phyloP scores from a whole-genome alignment of 75 land plant genomes.

The Picea sitchensis region DNA sequence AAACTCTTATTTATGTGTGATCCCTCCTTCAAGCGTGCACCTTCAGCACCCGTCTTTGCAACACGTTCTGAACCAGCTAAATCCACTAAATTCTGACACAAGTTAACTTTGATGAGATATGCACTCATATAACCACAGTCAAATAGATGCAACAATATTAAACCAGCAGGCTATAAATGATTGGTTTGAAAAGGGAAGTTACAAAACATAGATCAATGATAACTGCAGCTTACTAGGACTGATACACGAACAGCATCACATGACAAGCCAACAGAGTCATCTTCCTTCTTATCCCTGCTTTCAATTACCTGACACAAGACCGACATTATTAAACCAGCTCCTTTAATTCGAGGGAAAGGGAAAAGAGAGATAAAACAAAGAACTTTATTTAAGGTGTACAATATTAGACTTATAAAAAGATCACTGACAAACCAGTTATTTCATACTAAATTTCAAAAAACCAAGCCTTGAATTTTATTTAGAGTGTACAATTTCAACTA shows the following conservation, averaged over 20 bases:
- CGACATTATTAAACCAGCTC: constrained; percentile 1
- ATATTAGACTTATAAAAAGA: neutral
- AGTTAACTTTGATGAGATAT: neutral
- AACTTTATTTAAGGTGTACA: constrained; percentile 3
- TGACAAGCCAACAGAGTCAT: constrained; percentile 38
- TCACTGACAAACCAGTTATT: too few species aligned
- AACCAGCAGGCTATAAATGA: neutral
- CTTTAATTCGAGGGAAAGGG: neutral
- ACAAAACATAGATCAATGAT: neutral
- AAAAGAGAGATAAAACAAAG: constrained; percentile 5
- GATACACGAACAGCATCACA: constrained; percentile 99
- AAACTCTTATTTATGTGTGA: constrained; percentile 97
- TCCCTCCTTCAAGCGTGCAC: constrained; percentile 92
- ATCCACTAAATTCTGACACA: constrained; percentile 85
- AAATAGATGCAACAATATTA: neutral
- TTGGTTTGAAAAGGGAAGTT: constrained; percentile 6
- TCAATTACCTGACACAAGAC: constrained; percentile 74
- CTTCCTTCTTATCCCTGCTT: constrained; percentile 82
- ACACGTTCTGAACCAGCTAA: constrained; percentile 99
- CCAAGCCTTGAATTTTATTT: neutral
- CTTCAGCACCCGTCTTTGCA: constrained; percentile 98
- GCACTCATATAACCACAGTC: neutral
- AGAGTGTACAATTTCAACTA: neutral
- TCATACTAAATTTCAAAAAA: too few species aligned
- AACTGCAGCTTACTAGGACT: constrained; percentile 54